phyloP scores from a whole-genome alignment of 805 yeast species.

The Metschnikowia lochheadii region DNA sequence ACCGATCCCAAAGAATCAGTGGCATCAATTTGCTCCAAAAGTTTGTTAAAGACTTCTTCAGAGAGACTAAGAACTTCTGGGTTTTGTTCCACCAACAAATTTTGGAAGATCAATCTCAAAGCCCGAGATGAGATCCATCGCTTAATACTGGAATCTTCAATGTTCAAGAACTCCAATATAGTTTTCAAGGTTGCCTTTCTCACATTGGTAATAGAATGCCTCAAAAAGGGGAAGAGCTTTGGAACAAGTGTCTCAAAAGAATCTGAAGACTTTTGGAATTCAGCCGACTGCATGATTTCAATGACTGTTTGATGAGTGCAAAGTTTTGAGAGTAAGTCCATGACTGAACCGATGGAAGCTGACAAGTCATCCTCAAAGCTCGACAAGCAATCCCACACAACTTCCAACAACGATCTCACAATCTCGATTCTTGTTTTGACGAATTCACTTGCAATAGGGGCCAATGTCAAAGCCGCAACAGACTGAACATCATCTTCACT shows the following conservation, averaged over 20 bases:
- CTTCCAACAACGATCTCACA: conserved; percentile 49
- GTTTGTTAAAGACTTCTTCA: conserved; percentile 50
- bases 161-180: conserved; percentile 66
- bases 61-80: conserved; percentile 64
- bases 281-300: conserved; percentile 61
- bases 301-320: conserved; percentile 80
- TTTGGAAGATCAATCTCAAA: conserved; percentile 77
- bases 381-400: conserved; percentile 87
- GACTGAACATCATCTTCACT: conserved; percentile 95
- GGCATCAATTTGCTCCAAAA: conserved; percentile 45
- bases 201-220: conserved; percentile 91
- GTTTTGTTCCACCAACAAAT: conserved; percentile 85
- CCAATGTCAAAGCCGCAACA: conserved; percentile 87
- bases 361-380: conserved; percentile 87
- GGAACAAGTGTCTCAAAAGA: conserved; percentile 82
- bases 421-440: conserved; percentile 57
- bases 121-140: conserved; percentile 77
- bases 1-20: conserved; percentile 30
- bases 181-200: conserved; percentile 84
- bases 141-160: conserved; percentile 47
- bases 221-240: conserved; percentile 80
- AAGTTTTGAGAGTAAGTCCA: conserved; percentile 86
- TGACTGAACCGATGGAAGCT: conserved; percentile 91
- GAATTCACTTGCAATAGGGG: conserved; percentile 87
- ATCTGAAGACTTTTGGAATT: conserved; percentile 45